Evolutionary conservation across 2,329 filamentous ascomycete genomes (phyloP).

Genomic region (Fonsecaea pedrosoi): DNA sequence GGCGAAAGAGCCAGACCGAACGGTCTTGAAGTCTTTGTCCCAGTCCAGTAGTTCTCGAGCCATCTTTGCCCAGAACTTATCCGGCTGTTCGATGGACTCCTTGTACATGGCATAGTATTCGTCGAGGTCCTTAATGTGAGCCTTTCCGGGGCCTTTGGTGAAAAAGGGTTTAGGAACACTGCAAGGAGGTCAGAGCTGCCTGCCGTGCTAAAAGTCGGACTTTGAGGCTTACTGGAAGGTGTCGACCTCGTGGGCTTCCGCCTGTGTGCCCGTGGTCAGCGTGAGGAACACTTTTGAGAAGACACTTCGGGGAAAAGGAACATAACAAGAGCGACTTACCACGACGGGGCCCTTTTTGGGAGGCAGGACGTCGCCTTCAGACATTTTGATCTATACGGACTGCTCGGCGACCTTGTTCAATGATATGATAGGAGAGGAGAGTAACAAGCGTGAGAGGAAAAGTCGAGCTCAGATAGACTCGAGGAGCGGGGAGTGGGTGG

Average conservation of each 20-base stretch:
- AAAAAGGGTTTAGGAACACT: slow-evolving; percentile 63
- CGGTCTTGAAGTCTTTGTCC: slow-evolving; percentile 90
- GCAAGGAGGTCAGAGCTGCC: slow-evolving; percentile 25
- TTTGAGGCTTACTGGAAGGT: slow-evolving; percentile 52
- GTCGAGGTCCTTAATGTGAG: slow-evolving; percentile 65
- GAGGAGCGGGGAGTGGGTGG: slow-evolving; percentile 9
- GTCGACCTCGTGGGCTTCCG: slow-evolving; percentile 57
- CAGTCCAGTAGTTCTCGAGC: slow-evolving; percentile 90
- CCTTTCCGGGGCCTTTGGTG: slow-evolving; percentile 65
- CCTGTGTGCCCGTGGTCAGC: slow-evolving; percentile 35
- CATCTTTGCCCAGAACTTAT: slow-evolving; percentile 86
- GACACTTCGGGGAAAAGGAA: slow-evolving; percentile 8
- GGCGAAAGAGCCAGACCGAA: slow-evolving; percentile 75
- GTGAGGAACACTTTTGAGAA: background rate
- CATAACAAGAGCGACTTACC: slow-evolving; percentile 44
- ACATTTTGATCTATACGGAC: slow-evolving; percentile 42
- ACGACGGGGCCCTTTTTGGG: slow-evolving; percentile 45
- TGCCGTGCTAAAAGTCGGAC: background rate
- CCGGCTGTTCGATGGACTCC: slow-evolving; percentile 86
- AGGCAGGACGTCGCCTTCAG: slow-evolving; percentile 46
- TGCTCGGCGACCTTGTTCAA: background rate
- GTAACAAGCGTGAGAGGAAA: slow-evolving; percentile 6
- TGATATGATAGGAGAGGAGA: background rate
- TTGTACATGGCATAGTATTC: slow-evolving; percentile 71
- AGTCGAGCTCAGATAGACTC: slow-evolving; percentile 10